Percentiles rank a stretch among this genome's conserved stretches.
These are phyloP conservation scores for Irpex lacteus DNA, from an alignment of 1,284 basidiomycete genomes.

Conservation along the genomic window DNA sequence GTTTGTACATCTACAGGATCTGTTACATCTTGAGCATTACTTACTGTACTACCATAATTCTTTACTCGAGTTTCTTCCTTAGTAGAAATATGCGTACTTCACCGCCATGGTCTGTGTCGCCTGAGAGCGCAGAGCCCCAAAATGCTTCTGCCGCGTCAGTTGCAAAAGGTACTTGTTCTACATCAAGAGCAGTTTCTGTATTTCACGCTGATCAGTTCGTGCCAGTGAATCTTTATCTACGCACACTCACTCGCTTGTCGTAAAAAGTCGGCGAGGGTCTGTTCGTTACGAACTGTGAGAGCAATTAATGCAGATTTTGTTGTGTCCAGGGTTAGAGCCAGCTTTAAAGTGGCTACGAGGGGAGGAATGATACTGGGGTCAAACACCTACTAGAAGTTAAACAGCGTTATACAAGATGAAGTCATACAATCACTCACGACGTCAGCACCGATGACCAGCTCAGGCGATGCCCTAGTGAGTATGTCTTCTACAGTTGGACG, in stretches of 20 bases:
- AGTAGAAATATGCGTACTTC: conserved; percentile 11
- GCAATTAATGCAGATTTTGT: conserved; percentile 47
- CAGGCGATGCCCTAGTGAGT: conserved; percentile 43
- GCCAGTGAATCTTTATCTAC: background rate
- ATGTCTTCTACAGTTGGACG: conserved; percentile 25
- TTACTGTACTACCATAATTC: background rate
- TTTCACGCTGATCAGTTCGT: background rate
- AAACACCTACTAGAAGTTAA: conserved; percentile 49
- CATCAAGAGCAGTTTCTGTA: background rate
- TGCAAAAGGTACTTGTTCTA: conserved; percentile 1
- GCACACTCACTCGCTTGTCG: conserved; percentile 32
- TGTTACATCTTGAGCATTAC: too few relatives aligned
- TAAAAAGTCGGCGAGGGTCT: conserved; percentile 41
- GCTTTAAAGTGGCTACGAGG: conserved; percentile 47
- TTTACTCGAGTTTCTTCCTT: background rate
- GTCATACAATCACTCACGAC: conserved; percentile 39
- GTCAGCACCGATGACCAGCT: conserved; percentile 70
- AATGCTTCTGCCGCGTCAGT: background rate
- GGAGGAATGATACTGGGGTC: conserved; percentile 61
- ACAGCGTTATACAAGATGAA: background rate
- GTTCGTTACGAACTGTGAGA: conserved; percentile 49
- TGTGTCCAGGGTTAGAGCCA: conserved; percentile 38
- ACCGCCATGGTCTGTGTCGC: background rate
- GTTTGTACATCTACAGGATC: too few relatives aligned
- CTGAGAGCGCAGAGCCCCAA: conserved; percentile 2